Base-by-base conservation (phyloP, 2,329 filamentous ascomycete species). In the Xylaria sp. region DNA sequence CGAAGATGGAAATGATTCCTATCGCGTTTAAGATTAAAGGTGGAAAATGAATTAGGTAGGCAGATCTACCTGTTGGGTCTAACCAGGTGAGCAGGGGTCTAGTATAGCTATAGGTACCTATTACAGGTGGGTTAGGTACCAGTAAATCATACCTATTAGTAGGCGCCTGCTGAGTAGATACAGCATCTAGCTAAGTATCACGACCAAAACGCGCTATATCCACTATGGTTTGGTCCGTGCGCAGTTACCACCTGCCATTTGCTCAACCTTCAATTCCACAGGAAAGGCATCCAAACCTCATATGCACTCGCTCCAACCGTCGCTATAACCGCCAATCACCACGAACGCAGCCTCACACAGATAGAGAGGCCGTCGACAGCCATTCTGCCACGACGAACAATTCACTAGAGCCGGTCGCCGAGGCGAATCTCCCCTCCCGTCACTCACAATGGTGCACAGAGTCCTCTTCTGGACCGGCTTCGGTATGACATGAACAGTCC, bases 391-490 rank as follows among this genome's bases (percentile, higher is more conserved):
- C 68, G 57, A 69, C 65, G 1, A 7, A 8, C 1, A 54, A 69
- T 41, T 49, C 61, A 56, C 43, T 56, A 61, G 18, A 74, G 62
- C 43, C 64, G 70, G 72, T 73, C 68, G 71, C 66, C 54, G 69
- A 74, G 74, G 70, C 73, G 41, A 57, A 68, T 67, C 66, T 56
- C 73, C 65, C 25, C 73, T 74, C 73, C 58, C 66, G 68, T 71
- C 75, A 41, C 63, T 70, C 80, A 85, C 75, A 75, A 90, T 89
- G 87, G 86, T 89, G 72, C 82, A 84, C 83, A 86, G 88, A 79
- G 86, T 94, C 81, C 84, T 94, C 81, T 94, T 95, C 87, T 95
- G 92, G 92, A 87, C 88, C 83, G 92, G 92, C 86, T 97, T 98
- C 89, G 95, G 95, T 98, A 90, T 79, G 88, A 72, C 68, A 28